Evolutionary conservation across 2,329 filamentous ascomycete genomes (phyloP), one percentile per base, ranked within the genome.

Genomic region (Epichloe festucae): DNA sequence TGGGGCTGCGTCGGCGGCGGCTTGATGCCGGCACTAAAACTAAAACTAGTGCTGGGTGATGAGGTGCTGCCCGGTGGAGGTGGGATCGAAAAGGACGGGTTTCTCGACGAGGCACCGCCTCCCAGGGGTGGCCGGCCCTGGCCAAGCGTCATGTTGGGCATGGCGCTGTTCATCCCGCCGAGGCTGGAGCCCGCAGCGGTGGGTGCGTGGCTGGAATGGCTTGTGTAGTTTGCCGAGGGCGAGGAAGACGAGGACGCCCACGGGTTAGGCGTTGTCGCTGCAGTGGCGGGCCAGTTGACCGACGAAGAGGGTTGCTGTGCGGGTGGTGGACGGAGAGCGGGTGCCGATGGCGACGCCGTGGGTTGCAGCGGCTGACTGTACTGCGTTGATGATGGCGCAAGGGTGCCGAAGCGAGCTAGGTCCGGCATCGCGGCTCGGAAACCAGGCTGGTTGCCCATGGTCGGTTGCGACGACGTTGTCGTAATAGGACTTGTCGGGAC

Each of bases 371-470:
- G 80, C 54, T 82, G 73, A 2, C 80, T 82, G 61, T 75, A 84
- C 62, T 85, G 81, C 1, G 81, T 84, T 14, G 75, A 70, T 3
- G 76, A 74, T 0, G 81, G 81, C 1, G 74, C 73, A 54, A 84
- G 70, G 17, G 76, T 61, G 46, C 75, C 72, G 56, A 83, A 79
- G 15, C 71, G 68, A 17, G 67, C 69, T 0, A 84, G 68, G 54
- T 83, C 79, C 0, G 79, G 79, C 1, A 78, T 81, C 31, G 82
- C 75, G 0, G 78, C 80, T 46, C 79, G 68, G 63, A 75, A 81
- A 17, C 70, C 57, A 11, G 63, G 59, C 45, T 69, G 65, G 19
- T 27, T 41, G 34, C 47, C 23, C 43, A 46, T 27, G 35, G 42
- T 15, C 10, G 51, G 27, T 51, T 73, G 67, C 47, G 65, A 54